A percentile compares a stretch with the other conserved stretches of the same genome.
Conservation (phyloP, 2,329 filamentous ascomycete species). For the Lecanicillium sp. region DNA sequence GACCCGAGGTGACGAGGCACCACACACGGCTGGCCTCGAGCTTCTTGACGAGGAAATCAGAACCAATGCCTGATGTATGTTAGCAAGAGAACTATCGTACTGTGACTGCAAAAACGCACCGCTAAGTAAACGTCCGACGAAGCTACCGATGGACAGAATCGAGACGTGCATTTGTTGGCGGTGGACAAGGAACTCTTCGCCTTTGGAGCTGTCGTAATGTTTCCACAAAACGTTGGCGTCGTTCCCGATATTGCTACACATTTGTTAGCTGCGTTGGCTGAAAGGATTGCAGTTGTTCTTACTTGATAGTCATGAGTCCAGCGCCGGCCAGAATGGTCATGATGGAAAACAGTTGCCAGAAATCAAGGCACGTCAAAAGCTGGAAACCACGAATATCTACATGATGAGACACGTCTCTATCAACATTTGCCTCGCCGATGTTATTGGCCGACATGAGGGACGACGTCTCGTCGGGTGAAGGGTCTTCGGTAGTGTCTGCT, state of each 20-base stretch:
- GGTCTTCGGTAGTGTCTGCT: conserved; percentile 20
- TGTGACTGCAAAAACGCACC: too few relatives aligned
- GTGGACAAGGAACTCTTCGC: conserved; percentile 68
- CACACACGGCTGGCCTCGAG: conserved; percentile 79
- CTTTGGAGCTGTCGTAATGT: conserved; percentile 68
- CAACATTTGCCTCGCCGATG: conserved; percentile 55
- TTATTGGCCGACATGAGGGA: conserved; percentile 65
- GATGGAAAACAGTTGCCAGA: conserved; percentile 85
- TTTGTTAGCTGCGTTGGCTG: conserved; percentile 2
- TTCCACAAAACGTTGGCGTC: conserved; percentile 83
- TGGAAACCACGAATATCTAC: conserved; percentile 85
- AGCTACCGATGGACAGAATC: conserved; percentile 84
- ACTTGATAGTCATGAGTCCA: conserved; percentile 99
- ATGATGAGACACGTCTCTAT: conserved; percentile 69
- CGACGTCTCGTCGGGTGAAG: conserved; percentile 60
- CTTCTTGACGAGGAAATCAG: conserved; percentile 80
- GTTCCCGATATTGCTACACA: conserved; percentile 82
- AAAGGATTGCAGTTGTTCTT: conserved; percentile 30
- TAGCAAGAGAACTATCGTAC: too few relatives aligned
- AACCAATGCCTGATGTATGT: conserved; percentile 84
- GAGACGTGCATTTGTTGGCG: conserved; percentile 90
- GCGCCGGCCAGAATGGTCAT: conserved; percentile 90
- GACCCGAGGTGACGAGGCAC: conserved; percentile 75
- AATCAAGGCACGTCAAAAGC: conserved; percentile 66
- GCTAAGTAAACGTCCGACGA: conserved; percentile 71